These are phyloP conservation scores for Flaveria robusta DNA, from an alignment of 129 eudicot genomes.

Conservation along the genomic window DNA sequence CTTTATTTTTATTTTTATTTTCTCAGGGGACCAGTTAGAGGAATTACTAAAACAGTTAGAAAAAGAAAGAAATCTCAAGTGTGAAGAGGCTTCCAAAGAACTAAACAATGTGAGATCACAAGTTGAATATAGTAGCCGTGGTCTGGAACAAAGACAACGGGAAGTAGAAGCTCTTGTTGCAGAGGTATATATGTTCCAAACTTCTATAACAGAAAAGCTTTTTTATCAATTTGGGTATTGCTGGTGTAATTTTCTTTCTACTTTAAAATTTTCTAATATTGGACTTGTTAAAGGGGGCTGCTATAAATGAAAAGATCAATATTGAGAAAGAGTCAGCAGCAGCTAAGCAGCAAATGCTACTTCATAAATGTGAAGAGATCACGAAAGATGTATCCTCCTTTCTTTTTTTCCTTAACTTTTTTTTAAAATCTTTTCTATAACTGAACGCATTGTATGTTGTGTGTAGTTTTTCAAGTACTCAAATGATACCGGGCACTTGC, in stretches of 20 bases:
- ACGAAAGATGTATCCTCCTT: slow-evolving; percentile 47
- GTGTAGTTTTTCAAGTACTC: slow-evolving; percentile 56
- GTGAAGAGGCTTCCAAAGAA: slow-evolving; percentile 62
- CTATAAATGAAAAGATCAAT: slow-evolving; percentile 47
- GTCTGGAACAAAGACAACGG: slow-evolving; percentile 52
- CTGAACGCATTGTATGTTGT: slow-evolving; percentile 9
- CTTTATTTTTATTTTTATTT: not conserved
- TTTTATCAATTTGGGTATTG: not conserved
- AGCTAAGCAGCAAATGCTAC: slow-evolving; percentile 55
- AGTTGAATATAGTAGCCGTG: slow-evolving; percentile 58
- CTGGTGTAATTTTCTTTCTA: not conserved
- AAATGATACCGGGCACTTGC: slow-evolving; percentile 35
- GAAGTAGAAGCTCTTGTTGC: slow-evolving; percentile 58
- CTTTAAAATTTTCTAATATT: not conserved
- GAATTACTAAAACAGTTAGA: slow-evolving; percentile 62
- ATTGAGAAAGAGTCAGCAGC: slow-evolving; percentile 55
- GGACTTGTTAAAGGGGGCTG: slow-evolving; percentile 54
- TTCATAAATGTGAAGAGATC: slow-evolving; percentile 53
- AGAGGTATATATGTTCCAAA: slow-evolving; percentile 49
- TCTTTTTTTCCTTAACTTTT: not conserved
- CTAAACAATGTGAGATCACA: slow-evolving; percentile 65
- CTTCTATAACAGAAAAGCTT: not conserved
- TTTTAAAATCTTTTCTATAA: not conserved
- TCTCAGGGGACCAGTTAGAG: slow-evolving; percentile 58
- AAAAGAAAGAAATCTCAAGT: slow-evolving; percentile 56